Evolutionary conservation across 257 asterid species (phyloP).

Genomic region (Echites panduratus): DNA sequence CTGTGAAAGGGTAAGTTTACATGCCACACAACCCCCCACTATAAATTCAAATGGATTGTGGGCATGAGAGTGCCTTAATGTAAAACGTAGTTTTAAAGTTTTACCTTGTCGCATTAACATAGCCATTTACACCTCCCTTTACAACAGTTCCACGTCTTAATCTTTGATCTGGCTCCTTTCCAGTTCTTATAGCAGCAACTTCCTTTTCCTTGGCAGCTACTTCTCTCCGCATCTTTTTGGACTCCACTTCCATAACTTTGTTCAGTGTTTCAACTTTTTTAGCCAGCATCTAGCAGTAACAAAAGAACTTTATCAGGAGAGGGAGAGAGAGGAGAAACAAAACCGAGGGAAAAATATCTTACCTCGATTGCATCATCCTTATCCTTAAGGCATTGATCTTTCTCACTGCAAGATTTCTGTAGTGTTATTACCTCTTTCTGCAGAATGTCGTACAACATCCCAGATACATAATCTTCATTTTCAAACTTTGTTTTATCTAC

Average conservation of each 20-base stretch:
- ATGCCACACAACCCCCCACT: not conserved
- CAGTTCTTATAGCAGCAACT: constrained; percentile 55
- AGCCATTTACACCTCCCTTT: constrained; percentile 46
- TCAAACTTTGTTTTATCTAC: constrained; percentile 39
- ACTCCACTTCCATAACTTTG: constrained; percentile 84
- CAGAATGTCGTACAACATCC: constrained; percentile 71
- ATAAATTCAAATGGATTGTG: not conserved
- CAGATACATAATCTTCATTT: constrained; percentile 66
- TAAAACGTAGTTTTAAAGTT: not conserved
- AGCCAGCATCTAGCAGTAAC: constrained; percentile 67
- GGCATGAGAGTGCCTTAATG: not conserved
- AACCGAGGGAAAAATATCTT: constrained; percentile 7
- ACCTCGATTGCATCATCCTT: constrained; percentile 90
- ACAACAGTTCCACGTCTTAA: constrained; percentile 39
- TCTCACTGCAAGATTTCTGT: constrained; percentile 70
- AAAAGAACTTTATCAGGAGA: not conserved
- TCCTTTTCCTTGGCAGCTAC: constrained; percentile 84
- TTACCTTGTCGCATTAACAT: constrained; percentile 50
- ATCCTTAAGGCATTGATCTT: constrained; percentile 77
- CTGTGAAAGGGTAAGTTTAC: not conserved
- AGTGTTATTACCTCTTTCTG: constrained; percentile 80
- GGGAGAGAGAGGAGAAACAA: not conserved
- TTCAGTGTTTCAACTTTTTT: constrained; percentile 70
- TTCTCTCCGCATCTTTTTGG: constrained; percentile 85
- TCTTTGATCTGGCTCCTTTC: constrained; percentile 66